Evolutionary conservation across 2,329 filamentous ascomycete genomes (phyloP), one percentile per base, ranked within the genome.

Genomic region (Escovopsis sp.): DNA sequence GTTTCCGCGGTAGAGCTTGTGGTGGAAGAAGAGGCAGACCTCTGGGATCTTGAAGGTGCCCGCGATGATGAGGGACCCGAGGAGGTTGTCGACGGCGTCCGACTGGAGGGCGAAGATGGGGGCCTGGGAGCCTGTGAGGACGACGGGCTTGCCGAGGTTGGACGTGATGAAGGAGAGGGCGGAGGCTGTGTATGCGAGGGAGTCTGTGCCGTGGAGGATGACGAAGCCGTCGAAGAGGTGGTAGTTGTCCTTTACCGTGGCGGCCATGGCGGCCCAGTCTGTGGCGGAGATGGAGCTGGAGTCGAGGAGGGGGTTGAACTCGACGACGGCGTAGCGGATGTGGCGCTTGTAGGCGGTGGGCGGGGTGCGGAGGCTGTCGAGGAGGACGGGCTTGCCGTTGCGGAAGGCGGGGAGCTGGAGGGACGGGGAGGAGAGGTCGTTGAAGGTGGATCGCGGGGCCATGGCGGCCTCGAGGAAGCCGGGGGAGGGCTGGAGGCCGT

Each of bases 21-120:
- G 84, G 61, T 91, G 85, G 70, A 95, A 95, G 67, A 93, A 94
- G 31, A 95, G 71, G 57, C 85, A 88, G 41, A 95, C 88, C 59
- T 94, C 88, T 0, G 88, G 87, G 44, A 95, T 85, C 65, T 86
- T 83, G 56, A 94, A 94, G 45, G 91, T 91, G 30, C 86, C 86
- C 3, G 88, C 88, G 43, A 94, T 81, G 55, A 94, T 86, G 54
- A 94, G 71, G 2, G 85, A 88, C 15, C 84, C 84, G 5, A 94
- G 73, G 11, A 95, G 72, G 54, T 94, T 95, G 63, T 93, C 87
- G 32, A 87, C 83, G 9, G 87, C 88, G 59, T 95, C 88, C 40
- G 83, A 91, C 61, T 94, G 87, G 24, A 94, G 74, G 46, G 88
- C 80, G 52, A 91, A 82, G 72, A 95, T 94, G 37, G 85, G 85